Evolutionary conservation across 768 basidiomycete genomes (phyloP).

Genomic region (Vishniacozyma victoriae): DNA sequence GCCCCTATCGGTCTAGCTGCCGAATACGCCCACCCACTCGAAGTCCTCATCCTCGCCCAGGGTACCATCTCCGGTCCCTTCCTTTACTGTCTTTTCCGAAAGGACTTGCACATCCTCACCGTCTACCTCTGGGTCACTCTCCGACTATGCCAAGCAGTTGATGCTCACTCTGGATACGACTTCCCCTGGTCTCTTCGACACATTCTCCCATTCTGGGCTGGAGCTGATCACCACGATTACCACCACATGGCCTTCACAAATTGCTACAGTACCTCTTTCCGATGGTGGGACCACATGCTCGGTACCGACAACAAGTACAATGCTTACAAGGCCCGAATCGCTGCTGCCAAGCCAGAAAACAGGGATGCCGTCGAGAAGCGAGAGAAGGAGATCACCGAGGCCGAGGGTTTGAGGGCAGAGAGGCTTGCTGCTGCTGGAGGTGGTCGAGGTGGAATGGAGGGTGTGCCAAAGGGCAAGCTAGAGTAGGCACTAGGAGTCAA

Average conservation of each 20-base stretch:
- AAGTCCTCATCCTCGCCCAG: slow-evolving; percentile 87
- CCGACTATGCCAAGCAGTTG: slow-evolving; percentile 92
- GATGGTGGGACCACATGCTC: slow-evolving; percentile 76
- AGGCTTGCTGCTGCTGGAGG: slow-evolving; percentile 30
- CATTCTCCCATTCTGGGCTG: slow-evolving; percentile 91
- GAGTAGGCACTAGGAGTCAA: slow-evolving; percentile 25
- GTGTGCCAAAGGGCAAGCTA: slow-evolving; percentile 31
- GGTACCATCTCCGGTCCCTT: slow-evolving; percentile 87
- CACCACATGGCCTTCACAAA: slow-evolving; percentile 89
- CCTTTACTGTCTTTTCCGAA: slow-evolving; percentile 68
- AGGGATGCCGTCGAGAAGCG: slow-evolving; percentile 59
- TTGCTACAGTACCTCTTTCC: slow-evolving; percentile 88
- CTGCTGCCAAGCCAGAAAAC: slow-evolving; percentile 51
- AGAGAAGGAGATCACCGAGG: slow-evolving; percentile 72
- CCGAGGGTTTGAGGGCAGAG: slow-evolving; percentile 66
- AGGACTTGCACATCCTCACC: slow-evolving; percentile 80
- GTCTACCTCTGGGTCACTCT: slow-evolving; percentile 91
- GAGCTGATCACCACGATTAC: slow-evolving; percentile 90
- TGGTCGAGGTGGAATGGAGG: slow-evolving; percentile 30
- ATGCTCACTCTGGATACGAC: slow-evolving; percentile 95
- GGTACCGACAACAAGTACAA: slow-evolving; percentile 89
- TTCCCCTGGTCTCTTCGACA: slow-evolving; percentile 97
- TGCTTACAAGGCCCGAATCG: slow-evolving; percentile 65
- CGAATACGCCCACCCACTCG: slow-evolving; percentile 95
- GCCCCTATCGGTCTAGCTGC: slow-evolving; percentile 72